A percentile compares a stretch with the other conserved stretches of the same genome.
Conservation (phyloP, 2,329 filamentous ascomycete genomes). For the Scleromitrula shiraiana region DNA sequence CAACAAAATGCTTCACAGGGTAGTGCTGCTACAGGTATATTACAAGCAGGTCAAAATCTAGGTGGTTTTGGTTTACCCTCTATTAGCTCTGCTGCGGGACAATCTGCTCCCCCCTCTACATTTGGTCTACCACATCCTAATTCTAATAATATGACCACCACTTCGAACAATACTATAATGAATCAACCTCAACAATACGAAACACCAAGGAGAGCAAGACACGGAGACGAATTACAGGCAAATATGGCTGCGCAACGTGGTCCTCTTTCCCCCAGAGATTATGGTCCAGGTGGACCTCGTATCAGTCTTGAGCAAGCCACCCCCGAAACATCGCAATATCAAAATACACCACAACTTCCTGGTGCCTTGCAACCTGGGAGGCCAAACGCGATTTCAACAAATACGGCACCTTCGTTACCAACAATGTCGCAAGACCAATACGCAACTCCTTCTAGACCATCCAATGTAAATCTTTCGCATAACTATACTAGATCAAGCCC, state of each 20-base stretch:
- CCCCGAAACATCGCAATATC: slow-evolving; percentile 39
- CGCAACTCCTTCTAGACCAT: slow-evolving; percentile 57
- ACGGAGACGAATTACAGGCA: slow-evolving; percentile 44
- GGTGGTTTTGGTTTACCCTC: slow-evolving; percentile 25
- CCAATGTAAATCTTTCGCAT: slow-evolving; percentile 58
- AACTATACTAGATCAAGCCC: slow-evolving; percentile 82
- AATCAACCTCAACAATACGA: slow-evolving; percentile 41
- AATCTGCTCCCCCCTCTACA: slow-evolving; percentile 26
- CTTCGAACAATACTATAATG: slow-evolving; percentile 28
- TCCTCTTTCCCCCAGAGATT: slow-evolving; percentile 35
- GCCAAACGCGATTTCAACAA: slow-evolving; percentile 43
- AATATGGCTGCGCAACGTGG: slow-evolving; percentile 24
- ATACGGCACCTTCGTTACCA: slow-evolving; percentile 50
- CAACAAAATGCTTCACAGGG: slow-evolving; percentile 20
- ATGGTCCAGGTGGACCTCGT: slow-evolving; percentile 39
- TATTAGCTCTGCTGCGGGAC: slow-evolving; percentile 25
- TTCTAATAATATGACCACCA: slow-evolving; percentile 18
- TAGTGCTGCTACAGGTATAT: slow-evolving; percentile 18
- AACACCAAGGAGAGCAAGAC: slow-evolving; percentile 40
- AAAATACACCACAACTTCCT: slow-evolving; percentile 41
- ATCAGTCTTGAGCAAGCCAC: slow-evolving; percentile 54
- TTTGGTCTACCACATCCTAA: slow-evolving; percentile 18
- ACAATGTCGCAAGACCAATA: slow-evolving; percentile 51
- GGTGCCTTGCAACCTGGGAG: slow-evolving; percentile 54
- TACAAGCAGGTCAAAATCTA: slow-evolving; percentile 27